Base-by-base conservation (phyloP, 352 stramenopile species). In the Globisporangium nagaii region DNA sequence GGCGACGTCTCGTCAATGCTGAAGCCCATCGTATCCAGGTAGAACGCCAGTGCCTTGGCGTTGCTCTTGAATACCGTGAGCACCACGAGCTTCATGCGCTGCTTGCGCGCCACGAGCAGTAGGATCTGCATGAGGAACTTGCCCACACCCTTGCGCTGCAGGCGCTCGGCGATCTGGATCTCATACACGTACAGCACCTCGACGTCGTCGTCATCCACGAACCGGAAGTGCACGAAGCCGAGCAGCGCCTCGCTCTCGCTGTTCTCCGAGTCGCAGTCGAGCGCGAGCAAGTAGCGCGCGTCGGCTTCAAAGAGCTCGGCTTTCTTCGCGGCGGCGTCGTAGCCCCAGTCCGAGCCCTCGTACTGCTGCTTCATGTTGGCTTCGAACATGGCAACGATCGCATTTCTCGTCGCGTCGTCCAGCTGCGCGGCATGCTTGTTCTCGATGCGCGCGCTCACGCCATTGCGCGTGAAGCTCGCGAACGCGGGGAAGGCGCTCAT, bases 1-100 rank as follows among this genome's bases (percentile, higher is more conserved):
- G 94, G 94, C 47, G 90, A 97, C 25, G 73, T 95, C 60, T 95
- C 82, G 63, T 98, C 94, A 25, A 98, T 78, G 20, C 52, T 47
- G 63, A 97, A 98, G 28, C 74, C 71, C 63, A 98, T 56, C 32
- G 75, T 90, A 25, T 86, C 56, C 43, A 63, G 73, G 68, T 98
- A 98, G 68, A 98, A 98, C 24, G 57, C 60, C 71, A 97, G 84
- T 10, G 94, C 94, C 9, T 58, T 51, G 10, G 61, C 48, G 65
- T 98, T 98, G 6, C 48, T 62, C 66, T 97, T 96, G 58, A 98
- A 98, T 20, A 98, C 94, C 3, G 94, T 98, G 45, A 98, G 73
- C 53, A 98, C 74, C 30, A 98, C 75, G 61, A 96, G 89, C 43
- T 92, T 65, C 84, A 98, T 94, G 20, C 64, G 46, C 52, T 87